Evolutionary conservation across 306 rosid species (phyloP).

Genomic region (Trifolium pratense): DNA sequence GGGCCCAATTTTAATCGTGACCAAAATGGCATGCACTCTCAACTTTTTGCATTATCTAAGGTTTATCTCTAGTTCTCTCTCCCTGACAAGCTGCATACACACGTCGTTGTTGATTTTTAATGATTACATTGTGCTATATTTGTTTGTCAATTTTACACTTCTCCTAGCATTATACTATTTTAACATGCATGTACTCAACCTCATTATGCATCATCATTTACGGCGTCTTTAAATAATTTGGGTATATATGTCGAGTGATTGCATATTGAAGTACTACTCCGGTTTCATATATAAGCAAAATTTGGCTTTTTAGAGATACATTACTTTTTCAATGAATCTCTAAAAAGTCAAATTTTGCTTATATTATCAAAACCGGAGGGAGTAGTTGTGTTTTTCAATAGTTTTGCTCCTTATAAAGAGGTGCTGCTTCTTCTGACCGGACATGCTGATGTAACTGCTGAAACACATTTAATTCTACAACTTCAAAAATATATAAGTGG

Average conservation of each 20-base stretch:
- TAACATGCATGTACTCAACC: neutral
- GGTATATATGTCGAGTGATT: neutral
- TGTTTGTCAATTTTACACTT: constrained; percentile 9
- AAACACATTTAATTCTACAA: constrained; percentile 4
- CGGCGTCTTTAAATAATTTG: constrained; percentile 21
- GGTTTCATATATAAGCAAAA: too few species aligned
- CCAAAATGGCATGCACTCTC: constrained; percentile 99
- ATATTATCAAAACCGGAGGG: too few species aligned
- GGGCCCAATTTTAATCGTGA: constrained; percentile 99
- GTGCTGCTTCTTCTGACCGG: constrained; percentile 4
- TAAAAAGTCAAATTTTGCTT: too few species aligned
- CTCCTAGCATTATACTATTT: constrained; percentile 13
- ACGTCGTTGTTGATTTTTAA: constrained; percentile 14
- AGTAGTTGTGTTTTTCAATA: constrained; percentile 18
- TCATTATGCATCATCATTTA: constrained; percentile 32
- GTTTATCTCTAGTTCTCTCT: constrained; percentile 52
- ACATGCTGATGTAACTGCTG: neutral
- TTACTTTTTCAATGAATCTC: too few species aligned
- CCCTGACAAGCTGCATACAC: constrained; percentile 2
- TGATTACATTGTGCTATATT: neutral
- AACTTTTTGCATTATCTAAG: constrained; percentile 97
- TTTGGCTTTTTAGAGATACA: too few species aligned
- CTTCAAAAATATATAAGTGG: neutral
- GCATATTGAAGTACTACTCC: constrained; percentile 23
- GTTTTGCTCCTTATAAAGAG: constrained; percentile 10